Evolutionary conservation across 805 yeast genomes (phyloP).

Genomic region (Lipomyces kockii): DNA sequence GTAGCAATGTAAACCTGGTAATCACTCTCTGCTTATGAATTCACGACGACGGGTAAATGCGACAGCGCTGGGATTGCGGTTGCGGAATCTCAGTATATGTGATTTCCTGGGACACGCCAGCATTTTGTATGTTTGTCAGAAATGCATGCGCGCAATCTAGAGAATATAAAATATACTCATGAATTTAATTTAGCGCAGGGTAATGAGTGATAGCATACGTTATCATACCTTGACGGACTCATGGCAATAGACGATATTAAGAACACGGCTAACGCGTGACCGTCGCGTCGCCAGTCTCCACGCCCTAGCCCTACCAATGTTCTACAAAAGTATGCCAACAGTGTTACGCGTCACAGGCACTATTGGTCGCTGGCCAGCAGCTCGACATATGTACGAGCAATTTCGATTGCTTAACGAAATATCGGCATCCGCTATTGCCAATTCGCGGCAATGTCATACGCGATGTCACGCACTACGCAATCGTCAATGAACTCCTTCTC

Average conservation of each 20-base stretch:
- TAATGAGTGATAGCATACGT: no score
- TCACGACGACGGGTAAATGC: neutral
- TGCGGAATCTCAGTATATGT: neutral
- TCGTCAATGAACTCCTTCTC: neutral
- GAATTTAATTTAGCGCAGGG: no score
- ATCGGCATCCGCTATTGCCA: neutral
- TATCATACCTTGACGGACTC: no score
- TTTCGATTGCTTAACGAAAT: neutral
- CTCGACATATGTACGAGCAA: neutral
- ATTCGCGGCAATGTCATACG: neutral
- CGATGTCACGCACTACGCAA: neutral
- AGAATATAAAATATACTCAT: no score
- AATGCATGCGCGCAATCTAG: no score
- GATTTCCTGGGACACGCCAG: neutral
- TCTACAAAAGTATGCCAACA: no score
- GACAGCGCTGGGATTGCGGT: neutral
- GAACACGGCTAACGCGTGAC: no score
- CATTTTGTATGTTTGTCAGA: neutral
- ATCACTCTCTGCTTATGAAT: neutral
- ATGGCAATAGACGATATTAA: no score
- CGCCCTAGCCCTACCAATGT: no score
- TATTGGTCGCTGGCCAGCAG: neutral
- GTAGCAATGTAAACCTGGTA: neutral
- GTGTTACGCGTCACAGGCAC: neutral
- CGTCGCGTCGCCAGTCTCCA: no score